Evolutionary conservation across 202 grass and related monocot genomes (phyloP), one percentile per base, ranked within the genome.

Genomic region (Hordeum pubiflorum): DNA sequence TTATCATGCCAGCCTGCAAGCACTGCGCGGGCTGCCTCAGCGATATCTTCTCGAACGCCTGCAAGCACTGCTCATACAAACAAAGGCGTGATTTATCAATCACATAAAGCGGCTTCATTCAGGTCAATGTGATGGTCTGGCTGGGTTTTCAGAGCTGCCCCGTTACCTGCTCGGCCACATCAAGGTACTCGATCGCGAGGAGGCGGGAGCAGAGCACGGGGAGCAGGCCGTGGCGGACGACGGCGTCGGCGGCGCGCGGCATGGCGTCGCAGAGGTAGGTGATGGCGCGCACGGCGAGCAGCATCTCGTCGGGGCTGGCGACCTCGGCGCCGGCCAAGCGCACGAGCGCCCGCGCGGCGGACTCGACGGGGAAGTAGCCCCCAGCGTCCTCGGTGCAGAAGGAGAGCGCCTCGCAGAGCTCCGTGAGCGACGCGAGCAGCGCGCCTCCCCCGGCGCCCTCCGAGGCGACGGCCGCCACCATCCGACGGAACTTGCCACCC

Each of bases 1-100:
- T 31, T 11, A 95, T 91, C 82, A 90, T 84, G 34, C 96, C 90
- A 5, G 96, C 90, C 81, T 90, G 82, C 85, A 99, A 86, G 78
- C 96, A 99, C 31, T 81, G 76, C 11, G 81, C 81, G 3, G 90
- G 89, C 76, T 95, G 88, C 46, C 78, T 76, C 73, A 31, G 70
- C 4, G 92, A 99, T 79, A 95, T 93, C 76, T 95, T 99, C 85
- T 99, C 96, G 75, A 99, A 90, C 36, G 96, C 92, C 94, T 97
- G 92, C 74, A 94, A 73, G 75, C 94, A 91, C 92, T 97, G 81
- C 46, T 18, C 2, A 67, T 15, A 18, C 37, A 68, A 9, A n/a
- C 0, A 14, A 3, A 29, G 17, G 69, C 22, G 65, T 54, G 44
- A 73, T n/a, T n/a, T n/a, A n/a, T n/a, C n/a, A n/a, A n/a, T 72